Evolutionary conservation across 352 stramenopile genomes (phyloP).

Genomic region (Elongisporangium prolatum): DNA sequence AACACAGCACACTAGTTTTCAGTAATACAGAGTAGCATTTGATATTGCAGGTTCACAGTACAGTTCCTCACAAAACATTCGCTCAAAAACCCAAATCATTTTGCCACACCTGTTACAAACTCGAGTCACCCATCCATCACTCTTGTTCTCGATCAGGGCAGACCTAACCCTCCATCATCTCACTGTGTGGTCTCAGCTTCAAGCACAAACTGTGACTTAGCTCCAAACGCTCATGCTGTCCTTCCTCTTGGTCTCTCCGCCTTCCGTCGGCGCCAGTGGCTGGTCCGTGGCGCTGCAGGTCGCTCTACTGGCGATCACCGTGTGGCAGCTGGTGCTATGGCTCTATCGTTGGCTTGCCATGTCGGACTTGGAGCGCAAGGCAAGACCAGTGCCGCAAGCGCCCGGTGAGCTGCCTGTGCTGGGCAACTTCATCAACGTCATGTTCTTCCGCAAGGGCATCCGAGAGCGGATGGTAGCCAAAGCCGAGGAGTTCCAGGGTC

Average conservation of each 20-base stretch:
- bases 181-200: background rate
- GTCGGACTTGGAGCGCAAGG: background rate
- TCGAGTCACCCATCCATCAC: background rate
- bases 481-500: conserved; percentile 18
- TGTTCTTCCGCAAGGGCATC: conserved; percentile 23
- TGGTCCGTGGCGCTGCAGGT: background rate
- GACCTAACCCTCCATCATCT: background rate
- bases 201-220: background rate
- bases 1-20: no score
- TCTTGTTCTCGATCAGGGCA: background rate
- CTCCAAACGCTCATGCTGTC: background rate
- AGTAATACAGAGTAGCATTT: no score
- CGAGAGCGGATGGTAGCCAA: conserved; percentile 16
- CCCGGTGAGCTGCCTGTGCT: conserved; percentile 16
- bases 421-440: conserved; percentile 28
- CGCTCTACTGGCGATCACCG: background rate
- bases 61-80: background rate
- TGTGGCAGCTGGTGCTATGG: background rate
- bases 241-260: background rate
- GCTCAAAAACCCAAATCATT: background rate
- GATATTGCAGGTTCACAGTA: background rate
- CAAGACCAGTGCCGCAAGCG: background rate
- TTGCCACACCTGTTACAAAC: background rate
- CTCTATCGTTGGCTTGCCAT: background rate
- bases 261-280: background rate